Evolutionary conservation across 345 rosid species (phyloP).

Genomic region (Lenwebbia sp.): DNA sequence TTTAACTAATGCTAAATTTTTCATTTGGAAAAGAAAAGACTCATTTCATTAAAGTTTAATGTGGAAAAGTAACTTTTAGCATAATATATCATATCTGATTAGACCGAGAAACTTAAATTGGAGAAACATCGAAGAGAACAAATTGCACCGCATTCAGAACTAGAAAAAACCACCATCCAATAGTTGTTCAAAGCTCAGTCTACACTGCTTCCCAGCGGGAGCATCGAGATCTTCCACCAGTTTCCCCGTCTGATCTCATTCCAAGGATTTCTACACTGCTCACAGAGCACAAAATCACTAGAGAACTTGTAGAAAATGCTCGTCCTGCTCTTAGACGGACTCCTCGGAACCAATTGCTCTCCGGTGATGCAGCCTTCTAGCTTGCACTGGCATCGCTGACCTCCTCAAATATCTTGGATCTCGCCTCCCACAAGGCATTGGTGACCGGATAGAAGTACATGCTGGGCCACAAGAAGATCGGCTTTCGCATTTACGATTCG

Average conservation of each 20-base stretch:
- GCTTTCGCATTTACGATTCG: constrained; percentile 65
- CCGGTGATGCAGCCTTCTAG: constrained; percentile 6
- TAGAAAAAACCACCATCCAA: too few relatives aligned
- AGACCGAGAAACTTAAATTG: too few relatives aligned
- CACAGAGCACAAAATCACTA: constrained; percentile 55
- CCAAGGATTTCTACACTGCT: constrained; percentile 83
- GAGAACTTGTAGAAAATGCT: constrained; percentile 54
- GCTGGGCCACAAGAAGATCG: constrained; percentile 82
- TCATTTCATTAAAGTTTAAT: too few relatives aligned
- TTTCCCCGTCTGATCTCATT: constrained; percentile 65
- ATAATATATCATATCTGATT: too few relatives aligned
- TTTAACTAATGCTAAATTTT: too few relatives aligned
- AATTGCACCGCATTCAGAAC: too few relatives aligned
- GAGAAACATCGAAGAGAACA: too few relatives aligned
- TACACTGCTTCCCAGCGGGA: too few relatives aligned
- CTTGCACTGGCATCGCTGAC: constrained; percentile 4
- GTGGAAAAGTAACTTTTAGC: too few relatives aligned
- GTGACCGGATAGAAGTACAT: constrained; percentile 90
- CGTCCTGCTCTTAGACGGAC: constrained; percentile 70
- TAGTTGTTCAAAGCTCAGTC: too few relatives aligned
- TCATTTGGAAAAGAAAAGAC: too few relatives aligned
- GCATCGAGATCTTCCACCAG: too few relatives aligned
- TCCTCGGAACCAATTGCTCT: constrained; percentile 21
- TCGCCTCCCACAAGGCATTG: constrained; percentile 83
- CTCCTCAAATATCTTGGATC: constrained; percentile 48